A percentile compares a stretch with the other conserved stretches of the same genome.
Evolutionary conservation across 495 filamentous ascomycete species (phyloP).

Genomic region (Lepraria neglecta): DNA sequence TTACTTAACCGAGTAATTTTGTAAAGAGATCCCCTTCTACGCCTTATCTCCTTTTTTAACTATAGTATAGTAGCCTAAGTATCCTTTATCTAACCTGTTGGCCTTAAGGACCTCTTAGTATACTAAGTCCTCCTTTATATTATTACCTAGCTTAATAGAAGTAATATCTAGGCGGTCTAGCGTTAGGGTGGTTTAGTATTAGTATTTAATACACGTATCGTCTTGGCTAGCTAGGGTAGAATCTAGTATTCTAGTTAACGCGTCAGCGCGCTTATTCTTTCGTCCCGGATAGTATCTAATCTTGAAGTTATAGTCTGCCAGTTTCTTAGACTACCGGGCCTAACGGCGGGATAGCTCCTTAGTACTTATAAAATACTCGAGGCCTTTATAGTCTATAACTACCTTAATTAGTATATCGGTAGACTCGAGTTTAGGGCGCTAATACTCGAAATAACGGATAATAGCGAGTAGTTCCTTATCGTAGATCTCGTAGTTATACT

Average conservation of each 20-base stretch:
- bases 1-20: background rate
- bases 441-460: constrained; percentile 32
- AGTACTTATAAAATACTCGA: constrained; percentile 30
- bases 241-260: constrained; percentile 19
- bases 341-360: constrained; percentile 23
- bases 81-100: background rate
- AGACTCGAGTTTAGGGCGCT: constrained; percentile 29
- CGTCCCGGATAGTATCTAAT: constrained; percentile 5
- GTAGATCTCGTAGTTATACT: no score
- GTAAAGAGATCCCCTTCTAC: background rate
- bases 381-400: constrained; percentile 26
- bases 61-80: background rate
- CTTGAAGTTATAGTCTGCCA: no score
- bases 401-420: constrained; percentile 17
- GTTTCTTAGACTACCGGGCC: no score
- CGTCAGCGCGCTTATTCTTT: constrained; percentile 20
- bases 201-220: background rate
- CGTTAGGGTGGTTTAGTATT: constrained; percentile 4
- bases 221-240: background rate
- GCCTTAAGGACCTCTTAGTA: background rate
- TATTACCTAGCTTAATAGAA: background rate
- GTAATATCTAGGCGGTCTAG: background rate
- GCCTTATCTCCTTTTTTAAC: background rate
- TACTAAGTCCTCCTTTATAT: background rate
- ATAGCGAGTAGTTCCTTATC: constrained; percentile 37